Evolutionary conservation across 1,284 basidiomycete species (phyloP).

Genomic region (Agroathelia rolfsii): DNA sequence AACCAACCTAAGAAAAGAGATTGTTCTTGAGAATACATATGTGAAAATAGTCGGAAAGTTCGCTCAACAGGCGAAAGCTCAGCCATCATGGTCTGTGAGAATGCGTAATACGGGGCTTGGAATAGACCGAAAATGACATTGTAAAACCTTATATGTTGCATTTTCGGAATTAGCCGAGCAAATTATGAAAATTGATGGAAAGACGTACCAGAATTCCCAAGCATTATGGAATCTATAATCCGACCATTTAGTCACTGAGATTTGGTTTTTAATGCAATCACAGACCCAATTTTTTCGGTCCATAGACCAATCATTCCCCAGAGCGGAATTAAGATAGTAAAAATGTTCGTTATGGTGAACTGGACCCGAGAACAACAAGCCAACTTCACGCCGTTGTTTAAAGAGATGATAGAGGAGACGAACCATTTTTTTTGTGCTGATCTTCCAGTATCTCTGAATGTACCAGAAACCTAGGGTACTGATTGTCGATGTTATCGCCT

Average conservation of each 20-base stretch:
- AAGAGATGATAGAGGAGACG: conserved; percentile 8
- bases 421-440: conserved; percentile 72
- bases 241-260: conserved; percentile 9
- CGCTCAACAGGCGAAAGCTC: conserved; percentile 61
- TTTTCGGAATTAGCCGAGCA: no score
- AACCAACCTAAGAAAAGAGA: conserved; percentile 33
- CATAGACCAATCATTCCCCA: conserved; percentile 87
- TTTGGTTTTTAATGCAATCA: conserved; percentile 4
- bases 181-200: not conserved
- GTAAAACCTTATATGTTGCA: conserved; percentile 57
- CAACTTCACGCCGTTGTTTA: no score
- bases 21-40: not conserved
- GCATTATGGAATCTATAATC: conserved; percentile 59
- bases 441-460: conserved; percentile 68
- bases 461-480: conserved; percentile 74
- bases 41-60: no score
- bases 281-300: conserved; percentile 62
- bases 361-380: conserved; percentile 21
- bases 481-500: conserved; percentile 61
- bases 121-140: conserved; percentile 76
- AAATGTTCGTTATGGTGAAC: conserved; percentile 71
- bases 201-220: conserved; percentile 72
- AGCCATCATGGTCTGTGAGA: conserved; percentile 81
- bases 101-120: conserved; percentile 83
- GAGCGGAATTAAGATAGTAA: conserved; percentile 68